Conservation (phyloP, 2,329 filamentous ascomycete species). For the Seiridium unicorne region DNA sequence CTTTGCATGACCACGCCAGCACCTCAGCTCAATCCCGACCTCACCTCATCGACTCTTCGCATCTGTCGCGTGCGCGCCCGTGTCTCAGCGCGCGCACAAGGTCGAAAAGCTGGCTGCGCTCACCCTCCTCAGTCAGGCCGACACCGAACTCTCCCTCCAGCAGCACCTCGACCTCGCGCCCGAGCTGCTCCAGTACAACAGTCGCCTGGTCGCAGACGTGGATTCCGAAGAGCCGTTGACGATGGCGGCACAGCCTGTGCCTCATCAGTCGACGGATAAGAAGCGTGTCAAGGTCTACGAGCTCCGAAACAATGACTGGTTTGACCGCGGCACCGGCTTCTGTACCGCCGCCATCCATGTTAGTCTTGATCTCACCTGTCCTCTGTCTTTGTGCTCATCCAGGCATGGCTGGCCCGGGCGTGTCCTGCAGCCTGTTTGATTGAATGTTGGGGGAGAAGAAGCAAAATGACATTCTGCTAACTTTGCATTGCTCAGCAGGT, state of each 20-base stretch:
- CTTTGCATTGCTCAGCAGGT: conserved; percentile 33
- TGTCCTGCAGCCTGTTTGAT: not conserved
- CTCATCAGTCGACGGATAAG: conserved; percentile 65
- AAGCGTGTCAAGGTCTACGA: conserved; percentile 98
- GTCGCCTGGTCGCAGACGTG: conserved; percentile 48
- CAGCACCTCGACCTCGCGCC: conserved; percentile 58
- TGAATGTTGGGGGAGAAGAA: too few species aligned
- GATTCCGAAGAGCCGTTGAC: conserved; percentile 59
- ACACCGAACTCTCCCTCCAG: conserved; percentile 57
- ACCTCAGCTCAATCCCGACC: not conserved
- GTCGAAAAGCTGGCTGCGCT: conserved; percentile 52
- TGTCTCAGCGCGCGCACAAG: conserved; percentile 27
- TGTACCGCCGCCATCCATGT: conserved; percentile 76
- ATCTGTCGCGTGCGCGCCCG: conserved; percentile 28
- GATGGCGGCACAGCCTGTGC: conserved; percentile 69
- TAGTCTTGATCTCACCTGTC: conserved; percentile 31
- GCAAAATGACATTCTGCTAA: not conserved
- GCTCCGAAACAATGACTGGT: conserved; percentile 98
- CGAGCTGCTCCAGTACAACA: conserved; percentile 49
- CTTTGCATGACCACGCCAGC: not conserved
- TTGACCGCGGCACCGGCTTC: conserved; percentile 94
- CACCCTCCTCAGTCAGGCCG: conserved; percentile 51
- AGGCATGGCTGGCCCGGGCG: not conserved
- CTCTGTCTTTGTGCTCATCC: conserved; percentile 9
- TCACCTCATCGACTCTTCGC: conserved; percentile 6